Percentiles rank a stretch among this genome's conserved stretches.
phyloP scores from a whole-genome alignment of 192 early-diverging fungal genomes.

The Rhizophagus sp. region DNA sequence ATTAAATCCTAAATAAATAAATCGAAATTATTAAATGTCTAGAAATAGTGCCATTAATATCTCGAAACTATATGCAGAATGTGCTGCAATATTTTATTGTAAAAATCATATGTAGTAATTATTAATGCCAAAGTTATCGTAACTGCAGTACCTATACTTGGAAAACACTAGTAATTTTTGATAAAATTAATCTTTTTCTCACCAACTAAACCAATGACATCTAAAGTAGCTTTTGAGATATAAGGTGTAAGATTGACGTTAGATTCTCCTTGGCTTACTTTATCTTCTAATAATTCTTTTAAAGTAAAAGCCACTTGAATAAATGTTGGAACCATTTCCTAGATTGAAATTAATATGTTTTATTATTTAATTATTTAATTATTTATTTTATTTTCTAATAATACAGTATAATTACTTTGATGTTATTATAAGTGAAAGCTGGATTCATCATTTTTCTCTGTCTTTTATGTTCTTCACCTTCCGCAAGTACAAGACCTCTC shows the following conservation, averaged over 20 bases:
- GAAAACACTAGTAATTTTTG: background rate
- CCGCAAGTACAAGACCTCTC: constrained; percentile 49
- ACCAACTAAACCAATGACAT: constrained; percentile 48
- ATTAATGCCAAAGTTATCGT: no score
- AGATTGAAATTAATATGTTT: background rate
- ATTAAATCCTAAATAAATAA: constrained; percentile 40
- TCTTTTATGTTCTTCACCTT: constrained; percentile 50
- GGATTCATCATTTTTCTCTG: constrained; percentile 64
- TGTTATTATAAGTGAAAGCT: constrained; percentile 46
- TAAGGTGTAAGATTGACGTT: constrained; percentile 43
- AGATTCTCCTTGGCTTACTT: constrained; percentile 22
- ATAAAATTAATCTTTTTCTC: background rate
- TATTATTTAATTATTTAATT: no score
- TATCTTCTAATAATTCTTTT: constrained; percentile 38
- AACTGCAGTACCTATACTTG: background rate
- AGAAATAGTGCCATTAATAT: no score
- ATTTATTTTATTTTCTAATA: no score
- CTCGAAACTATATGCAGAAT: no score
- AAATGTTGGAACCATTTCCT: constrained; percentile 34
- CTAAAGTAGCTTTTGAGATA: constrained; percentile 44
- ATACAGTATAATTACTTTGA: constrained; percentile 38
- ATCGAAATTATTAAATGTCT: no score
- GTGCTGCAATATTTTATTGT: no score
- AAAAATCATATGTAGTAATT: no score
- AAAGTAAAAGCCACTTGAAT: constrained; percentile 32